Conservation (phyloP, 805 yeast species). For the Maudiozyma serrabonitensis region DNA sequence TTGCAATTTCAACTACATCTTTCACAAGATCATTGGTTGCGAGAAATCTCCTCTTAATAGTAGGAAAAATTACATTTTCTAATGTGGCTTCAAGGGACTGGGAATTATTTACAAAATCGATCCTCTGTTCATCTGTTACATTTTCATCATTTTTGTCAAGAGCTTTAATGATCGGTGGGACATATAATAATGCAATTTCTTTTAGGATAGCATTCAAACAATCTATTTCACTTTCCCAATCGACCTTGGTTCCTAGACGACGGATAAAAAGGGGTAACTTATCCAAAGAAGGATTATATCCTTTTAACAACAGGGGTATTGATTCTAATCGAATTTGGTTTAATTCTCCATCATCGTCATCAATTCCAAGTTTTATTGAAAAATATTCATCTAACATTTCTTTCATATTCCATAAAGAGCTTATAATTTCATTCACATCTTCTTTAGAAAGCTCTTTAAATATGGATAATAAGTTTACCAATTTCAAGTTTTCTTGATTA, state of each 20-base stretch:
- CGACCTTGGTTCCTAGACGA: conserved; percentile 46
- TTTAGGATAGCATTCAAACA: conserved; percentile 59
- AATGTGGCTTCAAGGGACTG: conserved; percentile 31
- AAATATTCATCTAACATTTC: conserved; percentile 83
- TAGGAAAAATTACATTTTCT: conserved; percentile 58
- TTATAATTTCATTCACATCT: conserved; percentile 20
- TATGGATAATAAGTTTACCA: conserved; percentile 11
- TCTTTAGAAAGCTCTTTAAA: conserved; percentile 14
- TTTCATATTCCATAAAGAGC: conserved; percentile 38
- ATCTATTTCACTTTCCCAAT: conserved; percentile 57
- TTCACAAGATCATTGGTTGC: conserved; percentile 46
- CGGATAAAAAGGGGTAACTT: conserved; percentile 62
- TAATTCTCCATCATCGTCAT: conserved; percentile 21
- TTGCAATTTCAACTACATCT: conserved; percentile 77
- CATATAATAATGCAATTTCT: conserved; percentile 64
- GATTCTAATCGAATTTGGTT: conserved; percentile 33
- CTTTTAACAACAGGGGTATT: conserved; percentile 61
- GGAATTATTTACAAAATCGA: conserved; percentile 16
- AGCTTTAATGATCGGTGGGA: conserved; percentile 44
- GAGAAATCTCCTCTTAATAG: conserved; percentile 49
- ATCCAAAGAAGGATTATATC: conserved; percentile 49
- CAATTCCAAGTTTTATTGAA: conserved; percentile 34
- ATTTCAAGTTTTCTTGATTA: conserved; percentile 7
- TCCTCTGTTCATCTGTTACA: conserved; percentile 12
- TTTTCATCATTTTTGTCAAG: conserved; percentile 11